Conservation (phyloP, 495 filamentous ascomycete genomes). For the Penicillium malachiteum region DNA sequence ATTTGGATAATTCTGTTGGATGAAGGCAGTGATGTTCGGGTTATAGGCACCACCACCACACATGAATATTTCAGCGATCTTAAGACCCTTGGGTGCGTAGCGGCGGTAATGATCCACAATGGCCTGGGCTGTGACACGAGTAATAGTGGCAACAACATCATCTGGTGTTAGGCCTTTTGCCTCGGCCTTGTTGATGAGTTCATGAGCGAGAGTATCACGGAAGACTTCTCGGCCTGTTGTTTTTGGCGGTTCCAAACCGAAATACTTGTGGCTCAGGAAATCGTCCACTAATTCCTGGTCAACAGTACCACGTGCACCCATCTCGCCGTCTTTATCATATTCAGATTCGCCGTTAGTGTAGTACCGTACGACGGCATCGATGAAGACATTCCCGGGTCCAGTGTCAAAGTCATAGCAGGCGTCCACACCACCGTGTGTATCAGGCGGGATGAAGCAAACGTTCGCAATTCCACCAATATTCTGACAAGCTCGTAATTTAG, state of each 20-base stretch:
- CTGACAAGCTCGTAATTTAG: conserved; percentile 55
- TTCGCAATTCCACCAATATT: conserved; percentile 62
- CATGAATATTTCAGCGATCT: conserved; percentile 57
- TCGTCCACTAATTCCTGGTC: conserved; percentile 53
- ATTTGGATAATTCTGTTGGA: conserved; percentile 48
- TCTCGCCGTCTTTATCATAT: conserved; percentile 48
- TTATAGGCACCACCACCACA: conserved; percentile 58
- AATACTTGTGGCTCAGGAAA: conserved; percentile 51
- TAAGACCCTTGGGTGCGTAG: conserved; percentile 47
- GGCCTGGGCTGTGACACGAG: conserved; percentile 55
- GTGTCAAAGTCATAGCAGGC: conserved; percentile 55
- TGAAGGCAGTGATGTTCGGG: conserved; percentile 53
- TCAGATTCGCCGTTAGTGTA: conserved; percentile 33
- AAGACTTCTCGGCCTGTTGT: conserved; percentile 60
- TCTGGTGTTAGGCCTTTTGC: conserved; percentile 42
- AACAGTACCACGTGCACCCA: conserved; percentile 52
- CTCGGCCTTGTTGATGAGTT: conserved; percentile 46
- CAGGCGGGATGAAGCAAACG: conserved; percentile 59
- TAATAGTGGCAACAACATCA: conserved; percentile 55
- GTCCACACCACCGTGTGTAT: conserved; percentile 45
- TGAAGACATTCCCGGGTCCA: conserved; percentile 42
- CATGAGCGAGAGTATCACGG: conserved; percentile 50
- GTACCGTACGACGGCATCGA: conserved; percentile 39
- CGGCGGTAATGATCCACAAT: conserved; percentile 56
- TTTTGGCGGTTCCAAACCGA: conserved; percentile 50